Evolutionary conservation across 805 yeast species (phyloP), one percentile per base, ranked within the genome.

Genomic region (Lipomyces orientalis): DNA sequence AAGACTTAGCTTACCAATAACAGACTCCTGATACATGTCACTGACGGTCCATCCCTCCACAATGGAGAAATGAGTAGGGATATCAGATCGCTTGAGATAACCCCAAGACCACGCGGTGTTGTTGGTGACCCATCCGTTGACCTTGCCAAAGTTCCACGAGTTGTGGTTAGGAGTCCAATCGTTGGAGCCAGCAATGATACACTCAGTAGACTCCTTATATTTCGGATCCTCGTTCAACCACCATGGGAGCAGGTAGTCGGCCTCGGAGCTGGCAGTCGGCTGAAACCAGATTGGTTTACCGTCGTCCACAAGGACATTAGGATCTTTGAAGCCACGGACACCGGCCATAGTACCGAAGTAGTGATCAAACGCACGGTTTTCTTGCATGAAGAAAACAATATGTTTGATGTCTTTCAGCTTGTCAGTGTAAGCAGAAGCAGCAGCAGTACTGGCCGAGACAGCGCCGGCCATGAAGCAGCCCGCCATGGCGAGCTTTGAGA

Each of bases 311-410:
- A 62, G 58, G 34, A 67, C 73, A 46, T 71, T 73, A 31, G 76
- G 76, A 61, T 74, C 76, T 62, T 74, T 64, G 66, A 73, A 72
- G 10, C 74, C 74, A 49, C 76, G 73, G 14, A 74, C 76, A 37
- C 76, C 76, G 46, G 76, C 71, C 74, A 74, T 68, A 3, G 76
- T 63, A 3, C 75, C 76, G 58, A 68, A 71, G 65, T 73, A 74
- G 49, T 71, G 74, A 62, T 74, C 74, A 61, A 73, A 74, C 37
- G 76, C 74, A 43, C 76, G 70, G 67, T 73, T 73, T 63, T 74
- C 76, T 54, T 74, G 76, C 76, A 74, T 74, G 63, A 73, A 70
- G 49, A 65, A 59, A 52, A 74, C 74, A 62, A 72, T 59, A 59
- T 71, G 71, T 60, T 68, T 68, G 55, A 68, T 59, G 43, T 65